phyloP scores from a whole-genome alignment of 108 stramenopile genomes.

The Mayamaea pseudoterrestris region DNA sequence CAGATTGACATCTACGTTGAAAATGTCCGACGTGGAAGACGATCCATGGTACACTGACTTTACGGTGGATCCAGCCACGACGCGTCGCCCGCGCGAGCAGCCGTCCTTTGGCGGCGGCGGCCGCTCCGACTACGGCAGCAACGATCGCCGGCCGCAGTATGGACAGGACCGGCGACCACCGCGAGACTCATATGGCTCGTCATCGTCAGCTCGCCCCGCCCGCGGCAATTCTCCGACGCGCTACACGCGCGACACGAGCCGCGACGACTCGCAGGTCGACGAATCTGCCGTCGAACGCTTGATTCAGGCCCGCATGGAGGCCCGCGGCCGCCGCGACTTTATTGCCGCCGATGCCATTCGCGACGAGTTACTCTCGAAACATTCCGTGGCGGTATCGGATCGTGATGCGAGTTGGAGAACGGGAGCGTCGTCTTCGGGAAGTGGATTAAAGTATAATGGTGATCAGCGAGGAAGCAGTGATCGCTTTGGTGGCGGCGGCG shows the following conservation, averaged over 20 bases:
- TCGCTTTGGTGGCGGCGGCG: conserved; percentile 9
- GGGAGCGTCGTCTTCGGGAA: conserved; percentile 20
- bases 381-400: conserved; percentile 41
- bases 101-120: too few species aligned
- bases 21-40: too few species aligned
- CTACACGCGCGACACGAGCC: conserved; percentile 40
- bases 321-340: conserved; percentile 28
- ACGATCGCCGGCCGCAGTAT: too few species aligned
- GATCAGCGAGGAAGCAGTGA: conserved; percentile 9
- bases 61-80: too few species aligned
- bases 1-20: too few species aligned
- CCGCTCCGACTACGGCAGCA: too few species aligned
- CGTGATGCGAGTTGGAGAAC: conserved; percentile 28
- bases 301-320: conserved; percentile 25
- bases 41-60: too few species aligned
- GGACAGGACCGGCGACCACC: too few species aligned
- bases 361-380: conserved; percentile 39
- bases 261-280: conserved; percentile 35
- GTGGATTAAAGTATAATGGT: conserved; percentile 10
- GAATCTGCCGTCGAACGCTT: conserved; percentile 31
- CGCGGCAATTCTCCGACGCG: too few species aligned
- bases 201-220: too few species aligned
- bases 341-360: conserved; percentile 65
- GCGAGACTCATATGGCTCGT: too few species aligned
- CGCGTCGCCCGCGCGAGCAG: too few species aligned